These are phyloP conservation scores for Colletotrichum sp. DNA, from an alignment of 2,329 filamentous ascomycete genomes.

Conservation along the genomic window DNA sequence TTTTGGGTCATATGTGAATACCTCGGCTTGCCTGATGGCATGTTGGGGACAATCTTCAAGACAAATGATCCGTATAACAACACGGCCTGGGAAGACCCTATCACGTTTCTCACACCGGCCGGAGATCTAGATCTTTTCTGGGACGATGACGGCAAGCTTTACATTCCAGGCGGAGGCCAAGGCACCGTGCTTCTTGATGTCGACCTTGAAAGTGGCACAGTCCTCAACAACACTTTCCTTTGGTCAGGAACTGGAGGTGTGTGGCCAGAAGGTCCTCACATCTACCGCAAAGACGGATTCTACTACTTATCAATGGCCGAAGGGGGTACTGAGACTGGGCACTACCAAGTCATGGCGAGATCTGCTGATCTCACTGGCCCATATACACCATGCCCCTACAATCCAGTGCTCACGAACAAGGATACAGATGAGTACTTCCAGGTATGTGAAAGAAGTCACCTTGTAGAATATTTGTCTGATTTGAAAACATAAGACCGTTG, in stretches of 20 bases:
- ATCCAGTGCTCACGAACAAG: not conserved
- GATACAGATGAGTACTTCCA: not conserved
- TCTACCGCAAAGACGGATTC: not conserved
- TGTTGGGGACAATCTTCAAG: not conserved
- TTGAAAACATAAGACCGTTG: not conserved
- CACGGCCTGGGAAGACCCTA: not conserved
- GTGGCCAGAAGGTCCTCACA: not conserved
- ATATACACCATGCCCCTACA: not conserved
- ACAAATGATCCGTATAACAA: not conserved
- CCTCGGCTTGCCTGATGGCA: not conserved
- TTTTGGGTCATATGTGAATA: not conserved
- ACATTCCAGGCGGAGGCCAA: not conserved
- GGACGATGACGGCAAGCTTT: not conserved
- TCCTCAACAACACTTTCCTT: not conserved
- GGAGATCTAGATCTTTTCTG: not conserved
- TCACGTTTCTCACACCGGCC: not conserved
- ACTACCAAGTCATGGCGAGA: not conserved
- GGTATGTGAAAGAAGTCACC: not conserved
- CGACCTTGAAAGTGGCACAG: not conserved
- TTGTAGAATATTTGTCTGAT: accelerated
- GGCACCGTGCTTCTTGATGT: not conserved
- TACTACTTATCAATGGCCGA: not conserved
- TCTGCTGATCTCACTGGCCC: not conserved
- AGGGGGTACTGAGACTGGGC: not conserved
- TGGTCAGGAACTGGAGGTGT: not conserved